Evolutionary conservation across 2,329 filamentous ascomycete species (phyloP).

Genomic region (Mycosphaerella arachidis): DNA sequence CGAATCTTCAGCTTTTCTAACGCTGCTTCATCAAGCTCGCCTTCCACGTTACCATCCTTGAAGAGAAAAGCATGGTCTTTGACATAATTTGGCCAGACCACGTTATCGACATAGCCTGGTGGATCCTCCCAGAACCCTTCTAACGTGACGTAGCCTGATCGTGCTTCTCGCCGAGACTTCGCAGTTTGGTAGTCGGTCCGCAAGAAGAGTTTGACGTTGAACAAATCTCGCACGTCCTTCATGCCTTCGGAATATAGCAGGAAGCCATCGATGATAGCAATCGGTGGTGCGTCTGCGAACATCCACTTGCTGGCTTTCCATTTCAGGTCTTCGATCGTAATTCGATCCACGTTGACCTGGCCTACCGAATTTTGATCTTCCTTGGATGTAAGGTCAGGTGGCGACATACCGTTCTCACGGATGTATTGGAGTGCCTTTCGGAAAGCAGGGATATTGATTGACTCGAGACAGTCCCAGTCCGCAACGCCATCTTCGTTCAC

Average conservation of each 20-base stretch:
- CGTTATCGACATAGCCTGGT: slow-evolving; percentile 84
- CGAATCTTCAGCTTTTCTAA: slow-evolving; percentile 26
- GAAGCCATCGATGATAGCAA: slow-evolving; percentile 85
- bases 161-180: slow-evolving; percentile 61
- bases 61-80: slow-evolving; percentile 79
- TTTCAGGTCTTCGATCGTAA: slow-evolving; percentile 29
- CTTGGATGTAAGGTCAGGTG: slow-evolving; percentile 50
- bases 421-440: slow-evolving; percentile 65
- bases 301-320: slow-evolving; percentile 26
- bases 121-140: slow-evolving; percentile 95
- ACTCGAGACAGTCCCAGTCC: slow-evolving; percentile 88
- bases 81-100: slow-evolving; percentile 96
- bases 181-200: slow-evolving; percentile 62
- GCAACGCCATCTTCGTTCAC: slow-evolving; percentile 53
- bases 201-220: slow-evolving; percentile 77
- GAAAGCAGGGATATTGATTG: slow-evolving; percentile 69
- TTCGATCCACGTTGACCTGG: slow-evolving; percentile 38
- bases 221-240: slow-evolving; percentile 49
- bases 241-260: slow-evolving; percentile 67
- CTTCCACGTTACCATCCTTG: slow-evolving; percentile 61
- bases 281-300: slow-evolving; percentile 28
- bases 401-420: slow-evolving; percentile 60
- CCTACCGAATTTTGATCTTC: slow-evolving; percentile 54
- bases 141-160: slow-evolving; percentile 70
- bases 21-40: slow-evolving; percentile 46